These are phyloP conservation scores for Calonectria pseudoreteaudii DNA, from an alignment of 2,329 filamentous ascomycete species.

Conservation along the genomic window DNA sequence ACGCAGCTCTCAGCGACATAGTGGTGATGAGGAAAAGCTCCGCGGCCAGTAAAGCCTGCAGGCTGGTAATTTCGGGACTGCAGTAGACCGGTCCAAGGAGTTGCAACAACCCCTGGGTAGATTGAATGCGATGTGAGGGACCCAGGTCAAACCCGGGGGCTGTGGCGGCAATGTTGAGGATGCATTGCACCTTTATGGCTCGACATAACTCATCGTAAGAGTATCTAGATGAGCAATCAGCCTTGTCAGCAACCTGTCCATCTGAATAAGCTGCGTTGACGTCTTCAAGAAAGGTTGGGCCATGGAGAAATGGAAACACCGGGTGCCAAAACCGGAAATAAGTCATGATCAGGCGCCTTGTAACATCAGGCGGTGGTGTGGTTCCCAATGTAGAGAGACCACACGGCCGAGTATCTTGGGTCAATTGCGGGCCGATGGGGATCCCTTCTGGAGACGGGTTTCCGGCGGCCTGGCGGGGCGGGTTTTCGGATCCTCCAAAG, in stretches of 20 bases:
- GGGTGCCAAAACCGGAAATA: constrained; percentile 66
- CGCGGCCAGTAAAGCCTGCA: constrained; percentile 61
- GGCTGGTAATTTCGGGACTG: constrained; percentile 56
- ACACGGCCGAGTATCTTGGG: not conserved
- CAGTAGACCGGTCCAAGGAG: constrained; percentile 52
- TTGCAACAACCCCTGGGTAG: constrained; percentile 50
- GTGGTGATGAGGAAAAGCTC: constrained; percentile 61
- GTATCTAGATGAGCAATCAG: constrained; percentile 23
- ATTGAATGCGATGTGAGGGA: constrained; percentile 48
- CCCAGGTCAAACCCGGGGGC: constrained; percentile 37
- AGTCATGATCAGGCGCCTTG: constrained; percentile 57
- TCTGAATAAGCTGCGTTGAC: constrained; percentile 55
- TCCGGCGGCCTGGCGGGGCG: not conserved
- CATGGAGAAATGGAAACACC: constrained; percentile 63
- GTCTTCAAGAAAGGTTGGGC: constrained; percentile 59
- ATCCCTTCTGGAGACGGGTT: constrained; percentile 28
- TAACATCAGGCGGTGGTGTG: constrained; percentile 44
- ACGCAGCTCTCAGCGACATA: constrained; percentile 61
- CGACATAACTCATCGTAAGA: constrained; percentile 42
- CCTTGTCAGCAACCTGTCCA: not conserved
- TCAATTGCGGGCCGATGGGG: not conserved
- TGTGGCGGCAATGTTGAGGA: constrained; percentile 60
- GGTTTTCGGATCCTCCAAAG: constrained; percentile 26
- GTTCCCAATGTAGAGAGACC: constrained; percentile 34
- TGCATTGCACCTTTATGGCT: constrained; percentile 58